These are phyloP conservation scores for Lophiostoma macrostomum DNA, from an alignment of 495 filamentous ascomycete genomes.

Conservation along the genomic window DNA sequence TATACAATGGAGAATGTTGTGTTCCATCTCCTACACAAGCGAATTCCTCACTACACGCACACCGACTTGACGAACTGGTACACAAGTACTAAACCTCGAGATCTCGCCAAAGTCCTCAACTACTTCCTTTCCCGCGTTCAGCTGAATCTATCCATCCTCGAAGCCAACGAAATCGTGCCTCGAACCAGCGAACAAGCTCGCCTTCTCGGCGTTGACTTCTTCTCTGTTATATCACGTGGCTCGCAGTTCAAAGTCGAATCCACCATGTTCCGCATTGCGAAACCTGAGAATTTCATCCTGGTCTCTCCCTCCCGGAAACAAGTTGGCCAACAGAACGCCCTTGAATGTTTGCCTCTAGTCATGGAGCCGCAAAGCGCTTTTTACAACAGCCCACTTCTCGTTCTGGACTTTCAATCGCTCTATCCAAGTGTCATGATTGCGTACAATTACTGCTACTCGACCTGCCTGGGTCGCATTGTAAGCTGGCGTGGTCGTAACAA, in stretches of 20 bases:
- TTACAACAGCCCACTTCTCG: constrained; percentile 83
- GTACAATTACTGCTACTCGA: constrained; percentile 99
- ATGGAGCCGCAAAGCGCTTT: constrained; percentile 98
- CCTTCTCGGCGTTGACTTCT: constrained; percentile 91
- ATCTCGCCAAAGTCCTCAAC: constrained; percentile 70
- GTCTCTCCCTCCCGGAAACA: constrained; percentile 88
- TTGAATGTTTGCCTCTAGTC: constrained; percentile 91
- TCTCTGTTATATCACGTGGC: constrained; percentile 87
- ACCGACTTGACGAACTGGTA: constrained; percentile 80
- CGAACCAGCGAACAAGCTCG: constrained; percentile 93
- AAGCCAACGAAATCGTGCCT: constrained; percentile 82
- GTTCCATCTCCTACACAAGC: constrained; percentile 86
- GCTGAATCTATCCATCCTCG: constrained; percentile 85
- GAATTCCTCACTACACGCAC: constrained; percentile 85
- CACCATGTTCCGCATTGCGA: constrained; percentile 97
- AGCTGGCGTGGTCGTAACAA: constrained; percentile 89
- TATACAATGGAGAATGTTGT: constrained; percentile 97
- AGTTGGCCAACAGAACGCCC: constrained; percentile 88
- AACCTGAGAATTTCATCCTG: constrained; percentile 90
- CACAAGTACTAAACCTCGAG: constrained; percentile 58
- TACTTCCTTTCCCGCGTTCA: constrained; percentile 76
- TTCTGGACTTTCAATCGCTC: constrained; percentile 92
- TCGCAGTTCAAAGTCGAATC: constrained; percentile 99
- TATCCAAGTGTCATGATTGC: constrained; percentile 99
- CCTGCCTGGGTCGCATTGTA: constrained; percentile 80